A percentile compares a stretch with the other conserved stretches of the same genome.
Conservation (phyloP, 306 rosid genomes). For the Hippophae rhamnoides region DNA sequence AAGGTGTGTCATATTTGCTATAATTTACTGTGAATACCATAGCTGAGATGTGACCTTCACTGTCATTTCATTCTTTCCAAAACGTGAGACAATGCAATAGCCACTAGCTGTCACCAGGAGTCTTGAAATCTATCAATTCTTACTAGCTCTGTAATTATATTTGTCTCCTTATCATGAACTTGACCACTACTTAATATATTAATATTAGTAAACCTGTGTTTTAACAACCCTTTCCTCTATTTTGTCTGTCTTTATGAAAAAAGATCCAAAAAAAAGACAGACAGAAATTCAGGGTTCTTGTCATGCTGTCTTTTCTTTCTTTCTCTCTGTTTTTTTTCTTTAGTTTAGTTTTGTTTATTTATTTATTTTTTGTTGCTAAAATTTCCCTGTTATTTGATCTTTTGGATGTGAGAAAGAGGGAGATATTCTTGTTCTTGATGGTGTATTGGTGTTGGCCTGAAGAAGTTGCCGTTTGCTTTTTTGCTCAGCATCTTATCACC, state of each 20-base stretch:
- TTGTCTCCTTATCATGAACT: neutral
- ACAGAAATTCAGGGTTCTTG: neutral
- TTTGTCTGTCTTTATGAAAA: neutral
- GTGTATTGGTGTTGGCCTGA: no score
- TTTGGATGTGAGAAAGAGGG: neutral
- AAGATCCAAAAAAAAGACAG: neutral
- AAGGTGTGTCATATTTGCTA: conserved; percentile 33
- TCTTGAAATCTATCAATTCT: neutral
- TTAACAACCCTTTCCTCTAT: neutral
- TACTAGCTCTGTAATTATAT: neutral
- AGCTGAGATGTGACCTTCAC: conserved; percentile 1
- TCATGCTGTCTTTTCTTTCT: neutral
- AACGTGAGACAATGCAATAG: neutral
- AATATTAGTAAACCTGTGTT: neutral
- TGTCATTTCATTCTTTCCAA: neutral
- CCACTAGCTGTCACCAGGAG: neutral
- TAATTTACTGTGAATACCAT: neutral
- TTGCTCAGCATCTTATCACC: neutral
- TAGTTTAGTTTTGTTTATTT: no score
- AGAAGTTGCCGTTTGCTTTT: neutral
- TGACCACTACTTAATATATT: no score
- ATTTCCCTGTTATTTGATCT: neutral
- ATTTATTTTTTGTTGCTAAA: neutral
- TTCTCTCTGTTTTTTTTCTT: no score
- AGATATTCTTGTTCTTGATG: neutral